Evolutionary conservation across 257 asterid species (phyloP).

Genomic region (Penstemon newberryi): DNA sequence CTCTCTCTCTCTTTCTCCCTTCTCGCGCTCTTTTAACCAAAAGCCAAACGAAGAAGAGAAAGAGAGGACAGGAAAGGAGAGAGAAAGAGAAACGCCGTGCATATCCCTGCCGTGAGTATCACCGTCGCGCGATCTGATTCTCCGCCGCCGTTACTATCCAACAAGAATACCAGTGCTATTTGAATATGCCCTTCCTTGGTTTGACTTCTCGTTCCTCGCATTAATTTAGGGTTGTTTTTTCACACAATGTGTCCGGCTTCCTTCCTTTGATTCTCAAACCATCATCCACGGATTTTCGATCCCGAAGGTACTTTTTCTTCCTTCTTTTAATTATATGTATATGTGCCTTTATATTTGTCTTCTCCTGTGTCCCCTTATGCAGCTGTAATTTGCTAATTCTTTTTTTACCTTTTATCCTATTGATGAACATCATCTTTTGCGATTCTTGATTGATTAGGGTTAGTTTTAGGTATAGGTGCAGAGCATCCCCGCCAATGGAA

Average conservation of each 20-base stretch:
- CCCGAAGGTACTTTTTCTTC: constrained; percentile 37
- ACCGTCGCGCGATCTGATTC: constrained; percentile 30
- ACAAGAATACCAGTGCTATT: constrained; percentile 6
- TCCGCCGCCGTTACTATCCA: constrained; percentile 25
- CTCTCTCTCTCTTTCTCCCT: constrained; percentile 29
- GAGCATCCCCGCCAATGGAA: constrained; percentile 57
- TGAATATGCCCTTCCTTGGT: no score
- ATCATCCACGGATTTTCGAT: constrained; percentile 63
- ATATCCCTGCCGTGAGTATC: constrained; percentile 16
- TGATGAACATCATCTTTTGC: constrained; percentile 11
- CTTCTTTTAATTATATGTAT: neutral
- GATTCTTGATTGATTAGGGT: constrained; percentile 36
- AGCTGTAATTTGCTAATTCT: neutral
- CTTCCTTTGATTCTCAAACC: constrained; percentile 1
- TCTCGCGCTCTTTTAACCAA: constrained; percentile 35
- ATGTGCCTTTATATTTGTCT: neutral
- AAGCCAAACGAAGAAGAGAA: constrained; percentile 5
- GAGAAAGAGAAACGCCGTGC: no score
- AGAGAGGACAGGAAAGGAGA: constrained; percentile 25
- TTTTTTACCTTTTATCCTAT: neutral
- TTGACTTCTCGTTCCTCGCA: no score
- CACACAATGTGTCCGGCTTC: no score
- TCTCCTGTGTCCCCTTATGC: neutral
- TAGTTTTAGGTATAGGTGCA: constrained; percentile 52
- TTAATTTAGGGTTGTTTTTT: constrained; percentile 28